phyloP scores from a whole-genome alignment of 1,284 basidiomycete genomes.

The Irpex rosettiformis region DNA sequence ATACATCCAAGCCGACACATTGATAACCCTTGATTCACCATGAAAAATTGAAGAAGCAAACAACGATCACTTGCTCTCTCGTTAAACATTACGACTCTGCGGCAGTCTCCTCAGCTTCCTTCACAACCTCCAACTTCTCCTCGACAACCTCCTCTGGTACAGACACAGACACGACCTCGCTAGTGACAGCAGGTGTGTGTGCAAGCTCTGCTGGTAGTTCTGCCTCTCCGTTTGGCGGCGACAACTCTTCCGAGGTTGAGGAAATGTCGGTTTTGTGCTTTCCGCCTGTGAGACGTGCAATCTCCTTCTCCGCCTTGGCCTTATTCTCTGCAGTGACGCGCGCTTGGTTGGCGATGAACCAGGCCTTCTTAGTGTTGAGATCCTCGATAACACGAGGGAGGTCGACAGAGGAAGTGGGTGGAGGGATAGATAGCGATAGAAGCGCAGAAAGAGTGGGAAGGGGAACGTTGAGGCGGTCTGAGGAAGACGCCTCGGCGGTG shows the following conservation, averaged over 20 bases:
- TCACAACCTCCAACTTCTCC: constrained; percentile 45
- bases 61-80: not conserved
- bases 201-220: constrained; percentile 49
- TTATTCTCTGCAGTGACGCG: constrained; percentile 70
- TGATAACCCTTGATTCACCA: too few species aligned
- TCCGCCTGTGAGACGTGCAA: constrained; percentile 55
- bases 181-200: constrained; percentile 37
- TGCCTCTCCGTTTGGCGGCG: constrained; percentile 41
- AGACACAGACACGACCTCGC: constrained; percentile 28
- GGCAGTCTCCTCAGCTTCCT: constrained; percentile 35
- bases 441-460: constrained; percentile 87
- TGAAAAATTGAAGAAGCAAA: too few species aligned
- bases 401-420: constrained; percentile 78
- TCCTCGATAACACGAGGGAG: constrained; percentile 85
- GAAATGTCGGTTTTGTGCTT: constrained; percentile 44
- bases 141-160: constrained; percentile 38
- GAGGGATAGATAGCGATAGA: constrained; percentile 85
- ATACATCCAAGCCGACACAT: not conserved
- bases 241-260: constrained; percentile 25
- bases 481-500: constrained; percentile 33
- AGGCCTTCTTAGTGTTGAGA: constrained; percentile 91
- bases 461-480: constrained; percentile 71
- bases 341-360: constrained; percentile 83
- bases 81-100: constrained; percentile 17
- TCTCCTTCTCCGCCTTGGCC: constrained; percentile 77